These are phyloP conservation scores for Diddensiella transvaalensis DNA, from an alignment of 805 yeast genomes.

Conservation along the genomic window DNA sequence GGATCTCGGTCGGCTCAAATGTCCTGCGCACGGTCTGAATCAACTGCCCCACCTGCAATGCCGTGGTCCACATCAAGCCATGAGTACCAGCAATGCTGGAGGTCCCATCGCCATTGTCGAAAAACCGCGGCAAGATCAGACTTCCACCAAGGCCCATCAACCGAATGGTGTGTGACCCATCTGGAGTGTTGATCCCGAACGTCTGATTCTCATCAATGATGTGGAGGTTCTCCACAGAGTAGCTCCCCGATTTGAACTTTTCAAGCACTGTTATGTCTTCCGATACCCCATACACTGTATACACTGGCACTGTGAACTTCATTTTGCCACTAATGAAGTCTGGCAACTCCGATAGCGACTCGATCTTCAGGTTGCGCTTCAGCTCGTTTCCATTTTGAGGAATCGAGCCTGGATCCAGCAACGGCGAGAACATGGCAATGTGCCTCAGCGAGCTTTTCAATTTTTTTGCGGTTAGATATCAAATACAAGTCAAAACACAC, in stretches of 20 bases:
- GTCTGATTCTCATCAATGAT: slow-evolving; percentile 58
- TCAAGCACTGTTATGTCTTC: slow-evolving; percentile 70
- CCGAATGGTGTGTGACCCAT: slow-evolving; percentile 48
- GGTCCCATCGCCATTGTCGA: slow-evolving; percentile 57
- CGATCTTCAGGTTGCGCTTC: slow-evolving; percentile 39
- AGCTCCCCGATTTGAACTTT: slow-evolving; percentile 53
- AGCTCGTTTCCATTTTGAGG: slow-evolving; percentile 52
- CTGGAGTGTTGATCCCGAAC: slow-evolving; percentile 40
- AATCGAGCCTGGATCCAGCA: slow-evolving; percentile 46
- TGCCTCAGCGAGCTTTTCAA: slow-evolving; percentile 44
- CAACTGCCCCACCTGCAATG: slow-evolving; percentile 67
- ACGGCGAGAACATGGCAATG: slow-evolving; percentile 62
- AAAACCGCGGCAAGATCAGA: slow-evolving; percentile 59
- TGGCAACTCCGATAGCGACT: slow-evolving; percentile 51
- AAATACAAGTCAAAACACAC: background rate
- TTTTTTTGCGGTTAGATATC: too few relatives aligned
- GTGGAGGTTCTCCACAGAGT: slow-evolving; percentile 52
- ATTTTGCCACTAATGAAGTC: slow-evolving; percentile 44
- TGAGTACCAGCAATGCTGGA: slow-evolving; percentile 52
- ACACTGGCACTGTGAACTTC: slow-evolving; percentile 56
- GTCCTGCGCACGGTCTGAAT: slow-evolving; percentile 45
- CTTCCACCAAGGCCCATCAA: slow-evolving; percentile 74
- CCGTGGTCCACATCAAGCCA: slow-evolving; percentile 72
- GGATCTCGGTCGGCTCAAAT: slow-evolving; percentile 45
- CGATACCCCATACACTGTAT: slow-evolving; percentile 71